These are phyloP conservation scores for Teratosphaeria gauchensis DNA, from an alignment of 2,329 filamentous ascomycete genomes.

Conservation along the genomic window DNA sequence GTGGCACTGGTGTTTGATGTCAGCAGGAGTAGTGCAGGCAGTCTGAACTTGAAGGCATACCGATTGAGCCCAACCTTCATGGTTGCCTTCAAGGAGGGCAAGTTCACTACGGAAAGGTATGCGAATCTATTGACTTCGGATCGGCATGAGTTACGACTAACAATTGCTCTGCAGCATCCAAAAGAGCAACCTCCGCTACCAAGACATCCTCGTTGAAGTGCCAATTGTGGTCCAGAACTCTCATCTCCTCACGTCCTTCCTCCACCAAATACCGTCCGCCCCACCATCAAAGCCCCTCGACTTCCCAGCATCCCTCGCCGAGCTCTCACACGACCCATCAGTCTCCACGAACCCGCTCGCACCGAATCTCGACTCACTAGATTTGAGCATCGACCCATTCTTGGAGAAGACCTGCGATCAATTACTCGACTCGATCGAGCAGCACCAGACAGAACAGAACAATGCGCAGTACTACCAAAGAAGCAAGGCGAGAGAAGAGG, in stretches of 20 bases:
- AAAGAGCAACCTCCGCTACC: slow-evolving; percentile 87
- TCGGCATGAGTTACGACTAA: background rate
- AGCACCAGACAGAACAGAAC: slow-evolving; percentile 96
- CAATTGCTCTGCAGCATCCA: slow-evolving; percentile 57
- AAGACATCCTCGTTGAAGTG: slow-evolving; percentile 85
- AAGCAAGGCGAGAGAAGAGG: slow-evolving; percentile 83
- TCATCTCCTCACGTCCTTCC: slow-evolving; percentile 86
- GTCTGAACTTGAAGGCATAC: slow-evolving; percentile 83
- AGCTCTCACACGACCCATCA: slow-evolving; percentile 57
- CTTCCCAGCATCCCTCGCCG: slow-evolving; percentile 68
- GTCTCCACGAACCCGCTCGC: slow-evolving; percentile 57
- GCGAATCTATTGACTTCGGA: slow-evolving; percentile 18
- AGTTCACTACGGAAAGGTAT: slow-evolving; percentile 93
- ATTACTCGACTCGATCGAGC: slow-evolving; percentile 91
- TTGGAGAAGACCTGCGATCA: slow-evolving; percentile 97
- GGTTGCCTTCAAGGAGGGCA: slow-evolving; percentile 86
- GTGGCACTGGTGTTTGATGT: slow-evolving; percentile 91
- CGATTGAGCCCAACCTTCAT: slow-evolving; percentile 81
- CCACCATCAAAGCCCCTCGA: slow-evolving; percentile 52
- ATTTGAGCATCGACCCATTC: slow-evolving; percentile 92
- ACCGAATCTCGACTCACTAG: slow-evolving; percentile 81
- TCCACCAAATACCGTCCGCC: slow-evolving; percentile 78
- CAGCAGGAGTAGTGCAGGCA: slow-evolving; percentile 86
- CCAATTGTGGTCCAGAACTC: slow-evolving; percentile 92
- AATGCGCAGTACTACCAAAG: slow-evolving; percentile 98